Percentiles rank a stretch among this genome's conserved stretches.
phyloP scores from a whole-genome alignment of 2,329 filamentous ascomycete genomes.

The Pyrenophora graminea region DNA sequence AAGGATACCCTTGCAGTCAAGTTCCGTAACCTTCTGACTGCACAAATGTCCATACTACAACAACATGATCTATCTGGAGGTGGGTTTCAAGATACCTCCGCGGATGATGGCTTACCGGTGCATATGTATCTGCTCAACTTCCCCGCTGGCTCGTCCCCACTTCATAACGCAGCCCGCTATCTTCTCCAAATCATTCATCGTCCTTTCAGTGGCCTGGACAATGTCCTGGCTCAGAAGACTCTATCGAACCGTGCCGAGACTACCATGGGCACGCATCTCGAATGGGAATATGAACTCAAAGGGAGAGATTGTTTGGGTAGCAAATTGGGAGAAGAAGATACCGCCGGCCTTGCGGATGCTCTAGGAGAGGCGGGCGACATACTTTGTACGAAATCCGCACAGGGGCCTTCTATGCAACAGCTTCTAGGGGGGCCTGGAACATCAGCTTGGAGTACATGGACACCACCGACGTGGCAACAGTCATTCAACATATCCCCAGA shows the following conservation, averaged over 20 bases:
- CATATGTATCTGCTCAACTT: slow-evolving; percentile 18
- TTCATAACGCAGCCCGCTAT: slow-evolving; percentile 15
- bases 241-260: slow-evolving; percentile 10
- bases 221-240: slow-evolving; percentile 1
- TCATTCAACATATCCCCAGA: background rate
- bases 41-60: slow-evolving; percentile 7
- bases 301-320: background rate
- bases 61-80: background rate
- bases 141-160: slow-evolving; percentile 7
- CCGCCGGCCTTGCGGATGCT: too few relatives aligned
- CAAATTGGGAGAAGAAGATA: background rate
- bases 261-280: slow-evolving; percentile 10
- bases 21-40: slow-evolving; percentile 10
- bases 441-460: slow-evolving; percentile 4
- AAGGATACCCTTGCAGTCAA: slow-evolving; percentile 9
- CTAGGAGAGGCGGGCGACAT: background rate
- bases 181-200: slow-evolving; percentile 18
- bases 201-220: slow-evolving; percentile 13
- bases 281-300: slow-evolving; percentile 12
- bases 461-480: slow-evolving; percentile 5
- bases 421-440: background rate
- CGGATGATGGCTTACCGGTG: background rate
- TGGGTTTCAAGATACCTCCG: background rate
- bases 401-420: background rate
- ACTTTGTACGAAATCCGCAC: background rate